phyloP scores from a whole-genome alignment of 164 flowering plant species.

The Stephania japonica region DNA sequence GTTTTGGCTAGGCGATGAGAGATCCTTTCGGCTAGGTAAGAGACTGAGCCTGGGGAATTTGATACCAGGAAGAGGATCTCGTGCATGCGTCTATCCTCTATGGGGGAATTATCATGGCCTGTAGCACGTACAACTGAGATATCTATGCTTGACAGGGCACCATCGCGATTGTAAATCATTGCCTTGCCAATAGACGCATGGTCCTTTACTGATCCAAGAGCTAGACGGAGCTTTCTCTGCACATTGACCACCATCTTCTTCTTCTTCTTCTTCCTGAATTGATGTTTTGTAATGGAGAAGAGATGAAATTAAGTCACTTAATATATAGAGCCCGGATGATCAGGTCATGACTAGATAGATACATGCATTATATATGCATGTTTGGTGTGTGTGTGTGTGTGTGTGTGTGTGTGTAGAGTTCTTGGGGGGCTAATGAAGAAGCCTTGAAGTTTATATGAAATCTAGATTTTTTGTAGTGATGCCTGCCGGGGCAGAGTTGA shows the following conservation, averaged over 20 bases:
- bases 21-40: constrained; percentile 41
- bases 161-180: constrained; percentile 32
- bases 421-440: background rate
- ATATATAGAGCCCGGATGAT: too few relatives aligned
- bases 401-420: background rate
- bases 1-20: constrained; percentile 55
- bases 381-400: background rate
- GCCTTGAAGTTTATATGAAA: background rate
- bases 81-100: constrained; percentile 52
- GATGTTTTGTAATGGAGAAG: background rate
- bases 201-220: constrained; percentile 62
- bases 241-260: constrained; percentile 22
- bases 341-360: too few relatives aligned
- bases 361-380: background rate
- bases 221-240: constrained; percentile 41
- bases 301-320: background rate
- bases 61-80: constrained; percentile 65
- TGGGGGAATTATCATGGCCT: constrained; percentile 47
- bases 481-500: background rate
- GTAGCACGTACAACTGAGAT: constrained; percentile 68
- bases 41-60: constrained; percentile 42
- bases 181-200: constrained; percentile 68
- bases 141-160: constrained; percentile 44
- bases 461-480: background rate
- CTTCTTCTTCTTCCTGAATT: background rate